phyloP scores from a whole-genome alignment of 306 rosid species.

The Malus sieversii region DNA sequence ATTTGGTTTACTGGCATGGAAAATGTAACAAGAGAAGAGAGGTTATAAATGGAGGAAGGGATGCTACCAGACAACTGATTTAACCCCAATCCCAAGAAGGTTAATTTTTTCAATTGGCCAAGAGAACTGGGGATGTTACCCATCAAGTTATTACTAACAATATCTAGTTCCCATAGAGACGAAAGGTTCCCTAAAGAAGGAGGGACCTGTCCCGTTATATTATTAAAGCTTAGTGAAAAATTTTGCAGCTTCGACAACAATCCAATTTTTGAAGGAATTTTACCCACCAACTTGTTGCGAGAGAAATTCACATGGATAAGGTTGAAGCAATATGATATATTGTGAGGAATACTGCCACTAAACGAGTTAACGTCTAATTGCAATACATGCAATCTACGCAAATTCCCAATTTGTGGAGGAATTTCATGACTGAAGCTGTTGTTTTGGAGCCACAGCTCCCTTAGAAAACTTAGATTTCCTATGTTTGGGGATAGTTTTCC shows the following conservation, averaged over 20 bases:
- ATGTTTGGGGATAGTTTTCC: no score
- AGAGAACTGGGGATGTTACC: neutral
- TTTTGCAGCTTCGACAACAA: neutral
- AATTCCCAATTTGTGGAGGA: neutral
- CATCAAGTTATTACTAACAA: neutral
- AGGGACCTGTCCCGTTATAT: neutral
- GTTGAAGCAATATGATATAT: neutral
- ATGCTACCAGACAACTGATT: neutral
- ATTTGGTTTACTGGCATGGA: neutral
- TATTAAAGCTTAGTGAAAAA: fast-evolving
- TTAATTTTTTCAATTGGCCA: neutral
- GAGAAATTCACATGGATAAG: neutral
- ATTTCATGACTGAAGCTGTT: neutral
- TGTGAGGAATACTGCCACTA: neutral
- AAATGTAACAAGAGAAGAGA: neutral
- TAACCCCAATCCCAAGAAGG: neutral
- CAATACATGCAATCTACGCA: neutral
- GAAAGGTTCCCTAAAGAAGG: neutral
- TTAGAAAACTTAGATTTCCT: no score
- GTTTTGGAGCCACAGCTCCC: no score
- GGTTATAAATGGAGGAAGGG: neutral
- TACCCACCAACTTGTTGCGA: neutral
- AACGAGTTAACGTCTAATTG: neutral
- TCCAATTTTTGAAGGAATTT: neutral
- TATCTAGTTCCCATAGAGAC: neutral